A percentile compares a stretch with the other conserved stretches of the same genome.
Evolutionary conservation across 148 eudicot genomes (phyloP).

Genomic region (Selenicereus undatus): DNA sequence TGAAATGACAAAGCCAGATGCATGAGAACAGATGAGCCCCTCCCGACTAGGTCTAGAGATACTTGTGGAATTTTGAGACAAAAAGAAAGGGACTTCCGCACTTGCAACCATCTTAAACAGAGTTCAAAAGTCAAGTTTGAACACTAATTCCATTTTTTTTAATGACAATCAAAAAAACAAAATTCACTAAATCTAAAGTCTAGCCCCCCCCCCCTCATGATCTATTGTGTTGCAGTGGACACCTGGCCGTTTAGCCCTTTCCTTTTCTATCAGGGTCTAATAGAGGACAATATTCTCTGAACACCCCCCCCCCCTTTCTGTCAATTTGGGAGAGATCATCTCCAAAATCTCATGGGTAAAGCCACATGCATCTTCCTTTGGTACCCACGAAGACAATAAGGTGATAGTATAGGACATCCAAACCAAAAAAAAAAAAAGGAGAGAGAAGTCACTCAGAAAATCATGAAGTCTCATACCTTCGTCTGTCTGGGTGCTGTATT

Average conservation of each 20-base stretch:
- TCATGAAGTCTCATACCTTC: constrained; percentile 47
- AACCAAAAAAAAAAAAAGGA: neutral
- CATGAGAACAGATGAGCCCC: too few relatives aligned
- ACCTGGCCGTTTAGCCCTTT: neutral
- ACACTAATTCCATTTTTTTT: neutral
- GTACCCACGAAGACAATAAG: neutral
- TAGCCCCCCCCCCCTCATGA: neutral
- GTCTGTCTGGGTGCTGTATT: constrained; percentile 78
- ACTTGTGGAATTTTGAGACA: neutral
- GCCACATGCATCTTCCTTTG: neutral
- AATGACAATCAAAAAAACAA: neutral
- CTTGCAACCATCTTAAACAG: neutral
- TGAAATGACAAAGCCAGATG: neutral
- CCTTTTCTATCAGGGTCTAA: neutral
- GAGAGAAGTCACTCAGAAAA: neutral
- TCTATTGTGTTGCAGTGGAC: neutral
- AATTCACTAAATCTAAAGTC: neutral
- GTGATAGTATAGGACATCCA: neutral
- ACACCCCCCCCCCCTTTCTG: too few relatives aligned
- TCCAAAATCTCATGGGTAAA: neutral
- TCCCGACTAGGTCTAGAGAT: neutral
- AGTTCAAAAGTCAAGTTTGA: neutral
- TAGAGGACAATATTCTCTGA: too few relatives aligned
- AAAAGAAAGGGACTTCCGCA: neutral
- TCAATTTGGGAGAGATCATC: neutral